Conservation (phyloP, 2,329 filamentous ascomycete species). For the Fusarium chlamydosporum region DNA sequence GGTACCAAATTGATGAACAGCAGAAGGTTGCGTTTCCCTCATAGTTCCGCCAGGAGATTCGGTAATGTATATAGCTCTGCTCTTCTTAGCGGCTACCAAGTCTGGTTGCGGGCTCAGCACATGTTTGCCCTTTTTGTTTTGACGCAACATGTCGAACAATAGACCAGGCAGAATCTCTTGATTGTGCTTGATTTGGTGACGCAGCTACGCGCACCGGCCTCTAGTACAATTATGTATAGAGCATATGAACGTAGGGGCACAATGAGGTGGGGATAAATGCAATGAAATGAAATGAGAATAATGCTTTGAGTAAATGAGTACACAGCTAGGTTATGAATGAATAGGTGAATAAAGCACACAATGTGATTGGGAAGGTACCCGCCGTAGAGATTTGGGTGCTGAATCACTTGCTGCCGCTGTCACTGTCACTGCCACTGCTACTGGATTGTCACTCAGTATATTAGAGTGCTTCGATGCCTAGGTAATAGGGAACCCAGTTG, state of each 20-base stretch:
- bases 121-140: constrained; percentile 21
- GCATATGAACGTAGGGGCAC: background rate
- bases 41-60: constrained; percentile 42
- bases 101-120: constrained; percentile 31
- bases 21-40: constrained; percentile 21
- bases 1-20: background rate
- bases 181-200: background rate
- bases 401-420: constrained; percentile 11
- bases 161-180: background rate
- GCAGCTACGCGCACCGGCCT: background rate
- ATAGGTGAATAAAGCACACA: background rate
- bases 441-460: background rate
- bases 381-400: background rate
- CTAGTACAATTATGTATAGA: constrained; percentile 5
- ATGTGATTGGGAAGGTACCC: background rate
- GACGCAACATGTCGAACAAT: constrained; percentile 20
- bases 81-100: constrained; percentile 22
- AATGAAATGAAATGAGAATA: background rate
- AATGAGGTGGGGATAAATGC: constrained; percentile 7
- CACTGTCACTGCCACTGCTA: background rate
- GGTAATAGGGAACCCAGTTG: no score
- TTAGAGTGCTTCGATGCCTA: no score
- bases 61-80: constrained; percentile 18
- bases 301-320: background rate
- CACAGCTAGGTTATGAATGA: background rate